Evolutionary conservation across 1,284 basidiomycete species (phyloP).

Genomic region (Ceratobasidium sp.): DNA sequence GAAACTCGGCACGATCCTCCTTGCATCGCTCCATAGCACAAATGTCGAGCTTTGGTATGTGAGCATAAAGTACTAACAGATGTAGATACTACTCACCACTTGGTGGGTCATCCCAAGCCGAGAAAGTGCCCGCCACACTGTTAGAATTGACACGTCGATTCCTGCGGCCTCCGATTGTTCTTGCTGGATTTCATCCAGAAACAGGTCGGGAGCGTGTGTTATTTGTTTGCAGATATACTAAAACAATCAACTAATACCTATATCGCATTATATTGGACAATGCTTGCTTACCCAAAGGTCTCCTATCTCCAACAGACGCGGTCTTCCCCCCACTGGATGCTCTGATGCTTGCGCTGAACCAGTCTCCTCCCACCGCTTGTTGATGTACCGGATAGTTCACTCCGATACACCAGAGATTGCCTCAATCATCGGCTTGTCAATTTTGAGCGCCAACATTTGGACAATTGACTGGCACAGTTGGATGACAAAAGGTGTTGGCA

Average conservation of each 20-base stretch:
- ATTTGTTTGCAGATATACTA: neutral
- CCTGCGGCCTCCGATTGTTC: neutral
- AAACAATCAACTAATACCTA: neutral
- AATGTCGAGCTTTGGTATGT: neutral
- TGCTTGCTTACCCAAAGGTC: slow-evolving; percentile 4
- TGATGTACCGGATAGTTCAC: neutral
- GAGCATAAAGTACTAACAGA: neutral
- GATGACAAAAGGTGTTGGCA: too few relatives aligned
- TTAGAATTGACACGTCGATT: slow-evolving; percentile 9
- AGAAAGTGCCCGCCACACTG: neutral
- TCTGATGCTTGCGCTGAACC: neutral
- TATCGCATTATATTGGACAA: too few relatives aligned
- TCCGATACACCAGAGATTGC: neutral
- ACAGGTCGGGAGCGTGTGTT: slow-evolving; percentile 10
- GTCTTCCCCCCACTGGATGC: neutral
- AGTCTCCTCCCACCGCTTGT: slow-evolving; percentile 11
- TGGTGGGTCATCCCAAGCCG: slow-evolving; percentile 13
- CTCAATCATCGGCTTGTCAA: neutral
- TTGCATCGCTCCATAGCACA: neutral
- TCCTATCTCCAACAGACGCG: neutral
- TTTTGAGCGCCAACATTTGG: neutral
- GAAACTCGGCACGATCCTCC: neutral
- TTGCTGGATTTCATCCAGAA: neutral
- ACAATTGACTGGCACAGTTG: too few relatives aligned
- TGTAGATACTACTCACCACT: neutral